Base-by-base conservation (phyloP, 345 rosid species). In the Sonneratia caseolaris region DNA sequence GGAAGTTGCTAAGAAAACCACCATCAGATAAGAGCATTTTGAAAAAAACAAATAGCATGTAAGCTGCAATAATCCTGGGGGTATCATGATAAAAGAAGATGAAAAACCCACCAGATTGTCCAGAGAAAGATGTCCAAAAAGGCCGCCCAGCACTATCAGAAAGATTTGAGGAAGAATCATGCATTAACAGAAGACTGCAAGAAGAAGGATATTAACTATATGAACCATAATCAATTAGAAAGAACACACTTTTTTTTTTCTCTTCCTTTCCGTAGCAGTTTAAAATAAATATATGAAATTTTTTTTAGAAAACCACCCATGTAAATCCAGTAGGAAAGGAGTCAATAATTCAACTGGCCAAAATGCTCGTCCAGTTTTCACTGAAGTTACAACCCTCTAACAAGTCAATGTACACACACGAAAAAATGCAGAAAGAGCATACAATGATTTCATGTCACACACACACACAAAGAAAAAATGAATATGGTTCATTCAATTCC, bases 71-170 rank as follows among this genome's bases (percentile, higher is more conserved):
- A 38, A n/a, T 53, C 14, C 53, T 77, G 82, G 62, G 76, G 89
- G 89, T 93, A 27, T 76, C 74, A 74, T 86, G 94, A 85, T 87
- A 92, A 77, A 80, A 88, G 77, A 82, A 84, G 57, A 97, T 91
- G 72, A 97, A 88, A 5, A 86, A 90, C 11, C 83, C 92, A 76
- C 98, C 98, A 78, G 97, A 88, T 78, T 92, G 99, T 76, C 91
- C 93, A 73, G 99, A 87, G 83, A 89, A 95, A 62, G 99, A 92
- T 78, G 92, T 37, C 9, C 88, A 67, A 76, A 90, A 95, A 68
- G 96, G 86, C 59, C 97, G 87, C 53, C 86, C 97, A 0, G 88
- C 84, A 4, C 86, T 81, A 66, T 95, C 99, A 73, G 86, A 89
- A 78, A 95, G 85, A 86, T 92, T 95, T 27, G 99, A 89, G 56